phyloP scores from a whole-genome alignment of 148 eudicot species.

The Agrostemma githago region DNA sequence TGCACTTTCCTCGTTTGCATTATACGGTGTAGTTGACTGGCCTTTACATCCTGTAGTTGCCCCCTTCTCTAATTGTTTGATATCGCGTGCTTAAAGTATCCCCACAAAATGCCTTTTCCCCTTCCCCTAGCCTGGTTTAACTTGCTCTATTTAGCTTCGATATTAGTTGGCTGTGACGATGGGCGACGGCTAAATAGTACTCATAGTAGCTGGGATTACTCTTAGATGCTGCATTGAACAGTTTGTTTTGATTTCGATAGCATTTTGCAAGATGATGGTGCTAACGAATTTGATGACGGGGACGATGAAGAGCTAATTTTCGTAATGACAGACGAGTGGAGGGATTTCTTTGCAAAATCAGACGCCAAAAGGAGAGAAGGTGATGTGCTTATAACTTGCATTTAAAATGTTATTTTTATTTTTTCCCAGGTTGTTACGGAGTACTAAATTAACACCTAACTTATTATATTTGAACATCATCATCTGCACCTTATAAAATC shows the following conservation, averaged over 20 bases:
- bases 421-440: not conserved
- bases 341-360: conserved; percentile 79
- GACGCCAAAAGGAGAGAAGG: conserved; percentile 73
- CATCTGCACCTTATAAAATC: not conserved
- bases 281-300: conserved; percentile 33
- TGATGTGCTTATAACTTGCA: not conserved
- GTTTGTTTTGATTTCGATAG: conserved; percentile 4
- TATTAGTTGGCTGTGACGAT: not conserved
- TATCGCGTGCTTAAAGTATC: not conserved
- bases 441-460: not conserved
- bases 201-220: not conserved
- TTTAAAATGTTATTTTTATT: not conserved
- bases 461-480: not conserved
- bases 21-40: not conserved
- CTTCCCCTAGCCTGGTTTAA: not conserved
- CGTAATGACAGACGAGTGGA: conserved; percentile 87
- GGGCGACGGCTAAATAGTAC: not conserved
- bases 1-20: not conserved
- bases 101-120: not conserved
- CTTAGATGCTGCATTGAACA: conserved; percentile 13
- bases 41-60: not conserved
- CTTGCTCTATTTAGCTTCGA: not conserved
- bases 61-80: not conserved
- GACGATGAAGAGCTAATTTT: conserved; percentile 62
- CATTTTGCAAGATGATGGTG: conserved; percentile 20